Evolutionary conservation across 257 asterid genomes (phyloP).

Genomic region (Mitragyna speciosa): DNA sequence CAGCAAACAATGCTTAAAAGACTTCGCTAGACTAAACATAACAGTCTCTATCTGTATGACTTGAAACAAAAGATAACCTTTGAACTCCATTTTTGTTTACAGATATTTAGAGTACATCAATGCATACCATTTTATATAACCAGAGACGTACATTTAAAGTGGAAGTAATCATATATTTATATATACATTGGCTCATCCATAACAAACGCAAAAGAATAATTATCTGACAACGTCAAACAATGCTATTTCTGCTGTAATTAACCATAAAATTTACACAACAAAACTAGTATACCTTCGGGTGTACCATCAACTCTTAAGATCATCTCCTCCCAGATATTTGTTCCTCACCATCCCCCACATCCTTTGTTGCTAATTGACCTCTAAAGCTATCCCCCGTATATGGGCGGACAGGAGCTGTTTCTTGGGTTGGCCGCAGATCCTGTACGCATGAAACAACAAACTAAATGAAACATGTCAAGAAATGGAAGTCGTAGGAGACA

Average conservation of each 20-base stretch:
- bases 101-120: not conserved
- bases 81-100: not conserved
- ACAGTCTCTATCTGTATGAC: not conserved
- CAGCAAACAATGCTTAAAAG: too few species aligned
- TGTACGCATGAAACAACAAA: slow-evolving; percentile 24
- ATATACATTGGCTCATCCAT: slow-evolving; percentile 10
- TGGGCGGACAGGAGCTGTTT: slow-evolving; percentile 46
- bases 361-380: slow-evolving; percentile 35
- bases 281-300: slow-evolving; percentile 32
- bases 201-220: not conserved
- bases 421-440: slow-evolving; percentile 68
- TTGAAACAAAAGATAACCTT: not conserved
- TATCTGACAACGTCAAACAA: not conserved
- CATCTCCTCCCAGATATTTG: slow-evolving; percentile 46
- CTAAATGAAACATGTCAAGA: not conserved
- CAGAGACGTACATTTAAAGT: not conserved
- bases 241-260: not conserved
- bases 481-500: not conserved
- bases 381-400: slow-evolving; percentile 30
- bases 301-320: slow-evolving; percentile 37
- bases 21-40: too few species aligned
- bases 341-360: slow-evolving; percentile 41
- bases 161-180: not conserved
- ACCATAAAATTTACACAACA: slow-evolving; percentile 26
- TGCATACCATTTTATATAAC: not conserved